Evolutionary conservation across 2,329 filamentous ascomycete species (phyloP).

Genomic region (Myriosclerotinia duriaeana): DNA sequence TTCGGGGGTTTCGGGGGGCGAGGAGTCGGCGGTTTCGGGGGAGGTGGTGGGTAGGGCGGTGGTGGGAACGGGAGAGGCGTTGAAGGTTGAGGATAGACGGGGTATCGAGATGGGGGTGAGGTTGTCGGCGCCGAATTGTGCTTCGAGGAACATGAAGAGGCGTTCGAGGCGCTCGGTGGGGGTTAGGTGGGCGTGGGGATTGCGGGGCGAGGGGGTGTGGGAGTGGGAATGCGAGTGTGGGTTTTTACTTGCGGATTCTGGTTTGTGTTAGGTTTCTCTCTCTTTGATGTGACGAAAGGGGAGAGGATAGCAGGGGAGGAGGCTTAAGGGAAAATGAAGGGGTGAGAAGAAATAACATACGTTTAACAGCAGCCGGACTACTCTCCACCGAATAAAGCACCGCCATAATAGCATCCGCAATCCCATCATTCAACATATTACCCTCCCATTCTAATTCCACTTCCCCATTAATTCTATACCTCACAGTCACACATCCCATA

Average conservation of each 20-base stretch:
- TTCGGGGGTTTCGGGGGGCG: not conserved
- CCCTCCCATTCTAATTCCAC: slow-evolving; percentile 96
- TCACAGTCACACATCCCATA: slow-evolving; percentile 89
- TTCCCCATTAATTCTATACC: slow-evolving; percentile 72
- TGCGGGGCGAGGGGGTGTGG: slow-evolving; percentile 49
- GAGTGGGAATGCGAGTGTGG: slow-evolving; percentile 49
- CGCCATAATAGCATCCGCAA: slow-evolving; percentile 95
- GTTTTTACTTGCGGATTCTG: slow-evolving; percentile 61
- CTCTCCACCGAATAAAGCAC: slow-evolving; percentile 90
- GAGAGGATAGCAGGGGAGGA: not conserved
- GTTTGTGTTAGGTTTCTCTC: not conserved
- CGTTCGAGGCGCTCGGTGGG: slow-evolving; percentile 77
- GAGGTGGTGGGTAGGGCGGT: not conserved
- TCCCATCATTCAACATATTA: slow-evolving; percentile 95
- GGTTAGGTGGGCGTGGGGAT: slow-evolving; percentile 71
- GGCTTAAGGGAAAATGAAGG: slow-evolving; percentile 31
- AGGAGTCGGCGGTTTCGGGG: not conserved
- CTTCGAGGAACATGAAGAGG: slow-evolving; percentile 93
- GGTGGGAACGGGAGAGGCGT: not conserved
- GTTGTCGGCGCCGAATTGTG: slow-evolving; percentile 85
- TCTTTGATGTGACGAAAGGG: slow-evolving; percentile 28
- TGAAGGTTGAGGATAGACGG: slow-evolving; percentile 40
- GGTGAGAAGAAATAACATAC: slow-evolving; percentile 50
- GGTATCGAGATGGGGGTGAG: slow-evolving; percentile 73
- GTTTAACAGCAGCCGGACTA: slow-evolving; percentile 90